phyloP scores from a whole-genome alignment of 2,329 filamentous ascomycete genomes.

The Calonectria pauciramosa region DNA sequence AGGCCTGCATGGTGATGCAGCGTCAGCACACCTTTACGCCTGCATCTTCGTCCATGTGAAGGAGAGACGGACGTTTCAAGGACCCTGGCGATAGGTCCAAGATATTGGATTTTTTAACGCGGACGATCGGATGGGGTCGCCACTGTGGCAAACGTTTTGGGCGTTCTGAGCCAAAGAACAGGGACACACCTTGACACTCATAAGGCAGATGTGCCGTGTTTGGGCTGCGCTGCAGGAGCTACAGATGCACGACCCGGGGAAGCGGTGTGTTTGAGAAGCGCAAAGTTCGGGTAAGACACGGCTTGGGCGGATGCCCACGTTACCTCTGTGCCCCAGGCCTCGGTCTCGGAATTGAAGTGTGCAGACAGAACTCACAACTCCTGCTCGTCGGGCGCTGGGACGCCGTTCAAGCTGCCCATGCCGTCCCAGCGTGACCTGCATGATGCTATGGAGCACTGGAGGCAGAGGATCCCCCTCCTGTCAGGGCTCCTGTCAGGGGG shows the following conservation, averaged over 20 bases:
- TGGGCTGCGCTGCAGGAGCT: slow-evolving; percentile 17
- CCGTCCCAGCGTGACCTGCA: slow-evolving; percentile 35
- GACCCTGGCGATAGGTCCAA: not conserved
- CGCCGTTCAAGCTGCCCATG: slow-evolving; percentile 30
- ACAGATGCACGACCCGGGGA: slow-evolving; percentile 21
- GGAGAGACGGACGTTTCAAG: not conserved
- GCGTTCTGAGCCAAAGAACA: slow-evolving; percentile 9
- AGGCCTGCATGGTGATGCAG: not conserved
- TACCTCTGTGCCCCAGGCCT: slow-evolving; percentile 9
- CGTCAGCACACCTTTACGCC: not conserved
- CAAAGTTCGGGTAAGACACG: slow-evolving; percentile 19
- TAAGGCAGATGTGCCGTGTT: slow-evolving; percentile 4
- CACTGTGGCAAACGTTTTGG: not conserved
- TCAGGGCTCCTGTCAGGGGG: not conserved
- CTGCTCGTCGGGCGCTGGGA: slow-evolving; percentile 1
- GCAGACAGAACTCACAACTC: slow-evolving; percentile 6
- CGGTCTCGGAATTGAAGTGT: slow-evolving; percentile 13
- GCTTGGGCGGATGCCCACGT: slow-evolving; percentile 19
- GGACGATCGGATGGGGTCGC: slow-evolving; percentile 2
- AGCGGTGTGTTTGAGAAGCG: slow-evolving; percentile 30
- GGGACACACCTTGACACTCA: not conserved
- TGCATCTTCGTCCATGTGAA: not conserved
- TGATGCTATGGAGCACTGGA: slow-evolving; percentile 23
- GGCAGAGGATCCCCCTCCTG: not conserved
- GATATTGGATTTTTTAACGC: slow-evolving; percentile 5